phyloP scores from a whole-genome alignment of 2,329 filamentous ascomycete species.

The Bipolaris bicolor region DNA sequence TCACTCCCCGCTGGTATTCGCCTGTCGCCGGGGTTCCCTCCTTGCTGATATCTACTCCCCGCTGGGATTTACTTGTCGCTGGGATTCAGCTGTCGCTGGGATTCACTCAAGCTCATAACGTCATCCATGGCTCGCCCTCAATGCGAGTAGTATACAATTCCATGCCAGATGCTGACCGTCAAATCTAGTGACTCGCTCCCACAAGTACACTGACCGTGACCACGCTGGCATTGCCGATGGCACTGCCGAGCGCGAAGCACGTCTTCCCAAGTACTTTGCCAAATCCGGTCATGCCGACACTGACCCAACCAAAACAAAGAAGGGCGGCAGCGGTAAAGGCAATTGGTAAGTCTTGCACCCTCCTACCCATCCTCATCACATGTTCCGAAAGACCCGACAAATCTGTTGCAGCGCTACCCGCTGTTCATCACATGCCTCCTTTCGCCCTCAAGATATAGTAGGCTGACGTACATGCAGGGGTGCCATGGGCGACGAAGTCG shows the following conservation, averaged over 20 bases:
- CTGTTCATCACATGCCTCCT: neutral
- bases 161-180: neutral
- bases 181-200: constrained; percentile 86
- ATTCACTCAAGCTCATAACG: constrained; percentile 11
- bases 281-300: constrained; percentile 81
- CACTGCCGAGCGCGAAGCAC: constrained; percentile 70
- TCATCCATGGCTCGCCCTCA: neutral
- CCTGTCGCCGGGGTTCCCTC: neutral
- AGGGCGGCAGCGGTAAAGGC: constrained; percentile 88
- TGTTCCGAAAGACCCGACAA: neutral
- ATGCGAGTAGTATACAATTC: neutral
- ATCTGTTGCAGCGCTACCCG: neutral
- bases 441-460: neutral
- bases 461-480: constrained; percentile 66
- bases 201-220: constrained; percentile 94
- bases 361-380: neutral
- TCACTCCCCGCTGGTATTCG: neutral
- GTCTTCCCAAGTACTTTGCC: constrained; percentile 89
- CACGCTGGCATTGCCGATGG: constrained; percentile 80
- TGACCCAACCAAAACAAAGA: constrained; percentile 95
- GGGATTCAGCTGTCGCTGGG: neutral
- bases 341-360: constrained; percentile 74
- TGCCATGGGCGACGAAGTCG: constrained; percentile 78
- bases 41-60: neutral
- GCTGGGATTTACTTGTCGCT: neutral